Base-by-base conservation (phyloP, 2,329 filamentous ascomycete species). In the Phoma herbarum region DNA sequence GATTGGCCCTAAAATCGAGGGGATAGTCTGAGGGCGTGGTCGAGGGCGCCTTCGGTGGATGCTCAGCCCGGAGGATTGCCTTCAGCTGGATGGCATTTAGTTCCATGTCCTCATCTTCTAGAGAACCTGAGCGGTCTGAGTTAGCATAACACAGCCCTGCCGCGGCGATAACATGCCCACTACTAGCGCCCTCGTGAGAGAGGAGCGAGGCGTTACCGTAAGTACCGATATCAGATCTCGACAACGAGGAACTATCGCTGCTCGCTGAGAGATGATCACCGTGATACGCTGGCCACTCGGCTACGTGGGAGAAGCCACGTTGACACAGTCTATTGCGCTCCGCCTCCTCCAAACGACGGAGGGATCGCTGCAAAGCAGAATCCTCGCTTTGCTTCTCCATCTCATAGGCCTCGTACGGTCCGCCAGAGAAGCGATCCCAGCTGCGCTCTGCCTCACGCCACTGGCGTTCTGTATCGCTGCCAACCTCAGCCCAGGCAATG, bases 381-480 rank as follows among this genome's bases (percentile, higher is more conserved):
- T 47, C 6, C 2, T 41, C n/a, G 20, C 26, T 37, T 14, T 33
- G 46, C 2, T 42, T 12, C 3, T 54, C 31, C 31, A 44, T 16
- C 10, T 23, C 29, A 18, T 31, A n/a, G 1, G 14, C 22, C 25
- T 41, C 31, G 22, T 46, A 51, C 12, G 54, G 54, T 1, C 54
- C 47, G 1, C 54, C 54, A 11, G 47, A 7, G 41, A 57, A 57
- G 2, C 18, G 11, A 7, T 42, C 35, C 54, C 54, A 57, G 25
- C 41, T 22, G 2, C 31, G 48, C 48, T 52, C 47, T 12, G 54
- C 54, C 7, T 46, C 52, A 2, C 47, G 46, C 51, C 43, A 49
- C 18, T 42, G n/a, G 31, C 42, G 20, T 59, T 52, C 39, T 14
- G 35, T 7, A 20, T 33, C 20, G 48, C 52, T 42, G 20, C 58